Percentiles rank a stretch among this genome's conserved stretches.
phyloP scores from a whole-genome alignment of 805 yeast species.

The Monosporozyma aerobia region DNA sequence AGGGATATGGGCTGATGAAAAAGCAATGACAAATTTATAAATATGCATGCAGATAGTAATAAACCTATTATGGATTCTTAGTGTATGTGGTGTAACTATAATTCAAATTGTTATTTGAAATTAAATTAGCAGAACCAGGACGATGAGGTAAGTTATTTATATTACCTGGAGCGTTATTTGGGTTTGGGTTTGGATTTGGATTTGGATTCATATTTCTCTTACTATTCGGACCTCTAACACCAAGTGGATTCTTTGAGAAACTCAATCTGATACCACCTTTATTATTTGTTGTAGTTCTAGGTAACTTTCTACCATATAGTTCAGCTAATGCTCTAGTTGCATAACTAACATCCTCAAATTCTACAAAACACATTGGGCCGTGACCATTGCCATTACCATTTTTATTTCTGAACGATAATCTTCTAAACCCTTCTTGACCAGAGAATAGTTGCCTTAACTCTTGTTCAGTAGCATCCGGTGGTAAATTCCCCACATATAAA shows the following conservation, averaged over 20 bases:
- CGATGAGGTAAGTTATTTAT: background rate
- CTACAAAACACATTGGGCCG: conserved; percentile 99
- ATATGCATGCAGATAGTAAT: background rate
- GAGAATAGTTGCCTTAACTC: conserved; percentile 83
- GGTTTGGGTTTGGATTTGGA: conserved; percentile 6
- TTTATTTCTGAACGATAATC: conserved; percentile 86
- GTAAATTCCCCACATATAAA: conserved; percentile 90
- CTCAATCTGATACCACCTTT: conserved; percentile 94
- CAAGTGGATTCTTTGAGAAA: conserved; percentile 92
- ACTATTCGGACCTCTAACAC: conserved; percentile 71
- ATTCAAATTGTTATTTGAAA: background rate
- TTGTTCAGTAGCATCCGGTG: conserved; percentile 92
- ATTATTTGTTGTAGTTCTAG: conserved; percentile 48
- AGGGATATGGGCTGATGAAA: background rate
- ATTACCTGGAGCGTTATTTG: conserved; percentile 7
- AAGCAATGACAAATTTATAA: background rate
- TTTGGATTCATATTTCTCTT: conserved; percentile 31
- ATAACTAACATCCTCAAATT: conserved; percentile 88
- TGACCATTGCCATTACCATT: conserved; percentile 41
- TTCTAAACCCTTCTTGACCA: conserved; percentile 84
- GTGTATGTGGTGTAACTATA: conserved; percentile 1
- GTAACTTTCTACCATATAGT: conserved; percentile 83
- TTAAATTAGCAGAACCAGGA: background rate
- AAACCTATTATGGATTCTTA: background rate
- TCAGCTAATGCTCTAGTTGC: conserved; percentile 94